Evolutionary conservation across 352 stramenopile genomes (phyloP), one percentile per base, ranked within the genome.

Genomic region (Pythium periplocum): DNA sequence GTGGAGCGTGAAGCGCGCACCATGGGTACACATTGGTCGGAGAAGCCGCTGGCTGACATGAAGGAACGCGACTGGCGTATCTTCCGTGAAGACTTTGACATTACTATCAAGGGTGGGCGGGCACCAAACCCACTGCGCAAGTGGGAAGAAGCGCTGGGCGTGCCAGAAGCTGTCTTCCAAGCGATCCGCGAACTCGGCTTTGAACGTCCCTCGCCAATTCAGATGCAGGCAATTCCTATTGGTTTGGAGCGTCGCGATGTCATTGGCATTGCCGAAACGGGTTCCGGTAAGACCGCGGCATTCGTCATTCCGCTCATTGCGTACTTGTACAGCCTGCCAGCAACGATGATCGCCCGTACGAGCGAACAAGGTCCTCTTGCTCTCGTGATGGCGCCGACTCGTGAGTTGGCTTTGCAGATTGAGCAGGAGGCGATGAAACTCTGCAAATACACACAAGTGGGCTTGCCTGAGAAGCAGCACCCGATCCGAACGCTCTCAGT

Each of bases 51-150:
- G 32, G 68, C 69, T 26, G 86, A 96, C 6, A 99, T 99, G 96
- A 97, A 90, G 35, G 71, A 92, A 41, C 88, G 97, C 17, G 97
- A 99, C 83, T 99, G 97, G 97, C 85, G 97, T 56, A 99, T 99
- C 62, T 98, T 99, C 66, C 86, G 97, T 30, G 97, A 99, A 70
- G 98, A 99, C 71, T 99, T 98, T 66, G 96, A 99, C 64, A 99
- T 99, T 64, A 88, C 89, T 3, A 87, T 99, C 31, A 87, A 89
- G 34, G 87, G 87, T 32, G 85, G 85, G 3, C 67, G 70, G 45
- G 93, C 92, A 31, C 94, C 96, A 32, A 83, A 97, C 38, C 96
- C 97, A 6, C 58, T 99, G n/a, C 90, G 97, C 36, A 95, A 87
- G 52, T 99, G 87, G 83, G 50, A 68, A 4, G 86, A 98, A 59